Conservation (phyloP, 1,139 yeast genomes). For the Arxiozyma heterogenica region DNA sequence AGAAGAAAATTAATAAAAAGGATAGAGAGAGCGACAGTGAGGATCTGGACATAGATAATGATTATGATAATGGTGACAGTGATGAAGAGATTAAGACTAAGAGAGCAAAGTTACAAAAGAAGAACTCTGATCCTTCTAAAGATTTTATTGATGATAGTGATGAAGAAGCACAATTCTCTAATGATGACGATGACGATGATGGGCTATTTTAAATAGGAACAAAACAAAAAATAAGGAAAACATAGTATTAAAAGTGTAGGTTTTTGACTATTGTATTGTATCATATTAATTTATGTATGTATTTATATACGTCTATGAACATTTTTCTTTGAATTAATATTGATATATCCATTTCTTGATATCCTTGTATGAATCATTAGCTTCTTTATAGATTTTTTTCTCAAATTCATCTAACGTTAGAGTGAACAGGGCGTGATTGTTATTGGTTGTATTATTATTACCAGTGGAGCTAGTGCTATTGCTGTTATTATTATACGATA, state of each 20-base stretch:
- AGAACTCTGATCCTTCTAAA: constrained; percentile 33
- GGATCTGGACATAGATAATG: not conserved
- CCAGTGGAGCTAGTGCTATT: constrained; percentile 18
- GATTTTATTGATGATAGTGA: constrained; percentile 50
- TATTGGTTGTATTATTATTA: not conserved
- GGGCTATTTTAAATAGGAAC: constrained; percentile 17
- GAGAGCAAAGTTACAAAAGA: constrained; percentile 16
- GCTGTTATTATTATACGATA: not conserved
- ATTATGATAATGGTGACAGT: constrained; percentile 18
- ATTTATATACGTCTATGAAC: not conserved
- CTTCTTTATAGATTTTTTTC: constrained; percentile 45
- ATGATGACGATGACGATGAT: constrained; percentile 25
- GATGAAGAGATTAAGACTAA: constrained; percentile 6
- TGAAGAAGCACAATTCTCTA: constrained; percentile 24
- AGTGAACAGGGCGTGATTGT: not conserved
- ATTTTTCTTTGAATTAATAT: constrained; percentile 3
- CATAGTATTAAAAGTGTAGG: not conserved
- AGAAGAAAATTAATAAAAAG: constrained; percentile 23
- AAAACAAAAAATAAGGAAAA: not conserved
- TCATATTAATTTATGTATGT: not conserved
- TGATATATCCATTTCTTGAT: constrained; percentile 51
- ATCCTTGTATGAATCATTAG: constrained; percentile 55
- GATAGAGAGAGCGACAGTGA: constrained; percentile 3
- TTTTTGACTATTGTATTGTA: not conserved
- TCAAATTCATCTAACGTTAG: constrained; percentile 61